Base-by-base conservation (phyloP, 805 yeast species). In the Spencermartinsiella europaea region DNA sequence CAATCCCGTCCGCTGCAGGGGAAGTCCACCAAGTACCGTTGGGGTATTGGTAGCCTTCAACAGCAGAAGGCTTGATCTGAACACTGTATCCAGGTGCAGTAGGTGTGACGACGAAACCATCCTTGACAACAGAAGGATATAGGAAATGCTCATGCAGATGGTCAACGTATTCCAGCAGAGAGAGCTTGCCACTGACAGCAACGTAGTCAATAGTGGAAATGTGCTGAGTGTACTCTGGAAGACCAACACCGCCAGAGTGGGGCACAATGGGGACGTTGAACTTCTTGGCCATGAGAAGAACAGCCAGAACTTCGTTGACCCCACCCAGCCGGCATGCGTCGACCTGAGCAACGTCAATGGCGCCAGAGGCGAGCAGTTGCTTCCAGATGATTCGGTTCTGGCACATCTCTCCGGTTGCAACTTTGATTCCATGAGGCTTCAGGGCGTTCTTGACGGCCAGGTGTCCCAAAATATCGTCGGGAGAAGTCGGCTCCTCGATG, bases 311-410 rank as follows among this genome's bases (percentile, higher is more conserved):
- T 41, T 64, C 68, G 40, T 63, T 64, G 37, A 64, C 61, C 20
- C 68, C 66, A 15, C 67, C 68, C n/a, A 64, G 59, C 16, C 68
- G 56, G 49, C 67, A 63, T 8, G 68, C 57, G 42, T 64, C 68
- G 45, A 64, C 54, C 50, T 64, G 68, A 36, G 61, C 59, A 42
- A 51, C 48, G 42, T 64, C 68, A 46, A 60, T 60, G 19, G 68
- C 66, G 2, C 59, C 62, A 20, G 55, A 20, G 21, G 55, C 53
- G 36, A 64, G 46, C 42, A 61, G 48, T 46, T 64, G 68, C 56
- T 64, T 64, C 57, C 64, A 64, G 46, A 63, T 54, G 19, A 62
- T 60, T 34, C 68, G 53, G 56, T 64, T 64, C 52, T 64, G 68
- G 47, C 62, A 58, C 66, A 62, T 62, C 44, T 64, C 68, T 21